Evolutionary conservation across 176 grass and related monocot species (phyloP), one percentile per base, ranked within the genome.

Genomic region (Calamus simplicifolius): DNA sequence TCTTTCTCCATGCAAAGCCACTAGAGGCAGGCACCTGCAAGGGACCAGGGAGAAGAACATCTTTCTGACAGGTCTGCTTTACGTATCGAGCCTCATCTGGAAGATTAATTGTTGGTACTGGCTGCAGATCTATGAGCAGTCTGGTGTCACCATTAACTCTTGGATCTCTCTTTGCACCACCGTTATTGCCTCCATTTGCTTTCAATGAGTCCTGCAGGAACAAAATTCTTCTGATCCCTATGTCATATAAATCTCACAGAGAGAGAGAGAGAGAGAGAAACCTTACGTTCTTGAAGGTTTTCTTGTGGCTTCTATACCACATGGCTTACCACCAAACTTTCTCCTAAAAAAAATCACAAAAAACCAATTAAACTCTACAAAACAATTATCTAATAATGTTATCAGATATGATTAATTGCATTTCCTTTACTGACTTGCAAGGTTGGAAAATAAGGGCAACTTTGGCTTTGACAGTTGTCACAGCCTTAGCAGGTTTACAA

Each of bases 1-100:
- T 85, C 88, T 79, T 90, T 78, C 69, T 79, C 87, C 79, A 85
- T 13, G 81, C 69, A 58, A 91, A 90, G 35, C 83, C 66, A 29
- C 78, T 80, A 68, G 81, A 86, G 28, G 70, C 69, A 19, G 79
- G 50, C 51, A 81, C 80, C 52, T 82, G 78, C 29, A 81, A 52
- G 0, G 73, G 73, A 4, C 76, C 78, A 13, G 78, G 71, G 19
- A 61, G 56, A 25, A 79, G 72, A 51, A 59, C 30, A 31, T 60
- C 27, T 35, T 59, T 71, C 30, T 49, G 18, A 56, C 76, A 70
- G 49, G 63, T 61, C 57, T 80, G 27, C 70, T 73, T 78, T 7
- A 69, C 17, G 67, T 58, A 19, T 27, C 48, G 52, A 31, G 14
- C 72, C 27, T 18, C 18, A 29, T 73, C 83, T 27, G 50, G 50